Base-by-base conservation (phyloP, 495 filamentous ascomycete species). In the Niebla homalea region DNA sequence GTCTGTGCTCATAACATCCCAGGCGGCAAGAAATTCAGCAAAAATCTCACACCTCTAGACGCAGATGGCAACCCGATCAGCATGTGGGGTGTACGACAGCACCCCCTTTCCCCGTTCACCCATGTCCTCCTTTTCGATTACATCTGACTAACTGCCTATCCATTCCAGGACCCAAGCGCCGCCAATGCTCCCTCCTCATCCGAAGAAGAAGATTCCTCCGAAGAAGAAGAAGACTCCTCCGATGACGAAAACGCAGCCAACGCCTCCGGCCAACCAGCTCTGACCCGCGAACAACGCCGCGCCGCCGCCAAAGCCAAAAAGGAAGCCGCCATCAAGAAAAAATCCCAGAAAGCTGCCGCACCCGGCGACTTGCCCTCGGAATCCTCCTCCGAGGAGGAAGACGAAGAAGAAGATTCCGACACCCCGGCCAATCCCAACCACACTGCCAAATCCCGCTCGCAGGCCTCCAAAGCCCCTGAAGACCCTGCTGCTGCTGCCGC, bases 1-100 rank as follows among this genome's bases (percentile, higher is more conserved):
- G 7, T 12, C 3, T 32, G 3, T 47, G 29, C 51, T 65, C 46
- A 57, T 38, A 19, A 35, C n/a, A 46, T 23, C 14, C 40, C 48
- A 94, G 90, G 89, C 49, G 92, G 90, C 57, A 94, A 95, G 68
- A 81, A 93, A 53, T 97, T 89, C 76, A 94, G 89, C 53, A 81
- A 83, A 36, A 83, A 95, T 62, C 78, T 96, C 11, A 79, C 80
- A 62, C 89, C 88, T 6, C 72, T 88, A 56, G 88, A 93, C 57
- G 83, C 81, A 45, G 85, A 96, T 63, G 89, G 86, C 53, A 87
- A 87, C 50, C 67, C 71, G 8, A 64, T 77, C 43, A 75, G 81
- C 66, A 84, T 94, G 72, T 92, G 89, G 88, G 74, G 69, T 57
- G 81, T 83, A 71, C 45, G 75, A 69, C 49, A 7, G 10, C 29